A percentile compares a stretch with the other conserved stretches of the same genome.
These are phyloP conservation scores for Microcera coccophila DNA, from an alignment of 2,329 filamentous ascomycete species.

Conservation along the genomic window DNA sequence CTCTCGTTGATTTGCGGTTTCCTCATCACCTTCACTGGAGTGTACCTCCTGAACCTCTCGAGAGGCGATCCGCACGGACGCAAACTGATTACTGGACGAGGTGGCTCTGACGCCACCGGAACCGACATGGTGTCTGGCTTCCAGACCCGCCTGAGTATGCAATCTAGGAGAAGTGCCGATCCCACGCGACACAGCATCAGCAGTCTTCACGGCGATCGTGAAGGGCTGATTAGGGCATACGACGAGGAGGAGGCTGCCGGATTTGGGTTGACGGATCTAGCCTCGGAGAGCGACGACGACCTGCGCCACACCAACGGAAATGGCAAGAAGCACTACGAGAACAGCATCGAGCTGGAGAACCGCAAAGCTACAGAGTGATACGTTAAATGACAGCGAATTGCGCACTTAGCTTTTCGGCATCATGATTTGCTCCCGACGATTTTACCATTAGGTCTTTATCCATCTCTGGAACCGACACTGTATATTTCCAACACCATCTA, in stretches of 20 bases:
- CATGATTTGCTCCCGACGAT: no score
- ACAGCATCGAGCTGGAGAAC: constrained; percentile 49
- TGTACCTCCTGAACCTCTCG: constrained; percentile 95
- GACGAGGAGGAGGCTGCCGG: constrained; percentile 74
- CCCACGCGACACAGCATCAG: constrained; percentile 62
- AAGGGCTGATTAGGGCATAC: constrained; percentile 82
- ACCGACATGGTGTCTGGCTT: constrained; percentile 88
- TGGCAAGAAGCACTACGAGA: constrained; percentile 40
- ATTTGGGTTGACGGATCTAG: constrained; percentile 74
- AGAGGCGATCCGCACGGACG: constrained; percentile 82
- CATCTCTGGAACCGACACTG: constrained; percentile 22
- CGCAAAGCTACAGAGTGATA: constrained; percentile 39
- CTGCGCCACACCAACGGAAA: constrained; percentile 38
- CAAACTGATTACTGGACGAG: constrained; percentile 57
- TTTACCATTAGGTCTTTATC: constrained; percentile 14
- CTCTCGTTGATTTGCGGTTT: constrained; percentile 91
- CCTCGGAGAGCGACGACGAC: constrained; percentile 66
- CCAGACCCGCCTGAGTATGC: constrained; percentile 91
- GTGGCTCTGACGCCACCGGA: constrained; percentile 72
- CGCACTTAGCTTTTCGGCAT: no score
- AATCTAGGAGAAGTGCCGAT: constrained; percentile 70
- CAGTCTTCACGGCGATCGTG: constrained; percentile 64
- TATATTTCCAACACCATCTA: constrained; percentile 27
- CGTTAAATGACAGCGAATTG: constrained; percentile 16
- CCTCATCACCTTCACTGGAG: constrained; percentile 89